Evolutionary conservation across 139 green algal genomes (phyloP), one percentile per base, ranked within the genome.

Genomic region (Closterium sp.): DNA sequence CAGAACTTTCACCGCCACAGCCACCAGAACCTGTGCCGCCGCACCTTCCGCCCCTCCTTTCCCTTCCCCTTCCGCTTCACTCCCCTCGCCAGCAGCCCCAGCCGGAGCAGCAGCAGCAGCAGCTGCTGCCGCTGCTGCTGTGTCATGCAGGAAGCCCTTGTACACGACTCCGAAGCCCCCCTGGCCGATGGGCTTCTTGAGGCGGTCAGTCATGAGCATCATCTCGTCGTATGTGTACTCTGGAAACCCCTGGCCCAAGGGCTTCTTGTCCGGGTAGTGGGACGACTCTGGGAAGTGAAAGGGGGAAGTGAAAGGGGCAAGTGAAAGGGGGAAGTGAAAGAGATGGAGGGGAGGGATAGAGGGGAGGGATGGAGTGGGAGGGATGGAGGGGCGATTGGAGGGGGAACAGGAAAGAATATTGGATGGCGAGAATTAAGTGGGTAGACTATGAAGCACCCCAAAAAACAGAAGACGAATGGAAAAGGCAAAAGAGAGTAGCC

Each of bases 111-210:
- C n/a, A n/a, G n/a, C n/a, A n/a, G n/a, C 55, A 6, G 55, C 55
- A 28, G 55, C 55, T 76, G 55, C 55, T 7, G 55, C 55, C 4
- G 25, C 55, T 76, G 55, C 55, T 76, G 55, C 55, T 2, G 55
- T 16, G 55, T 76, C 55, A 16, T 87, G 84, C 33, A 87, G 84
- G 84, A 38, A 87, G 16, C 84, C 84, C 84, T 87, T 87, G 84
- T 87, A 87, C 84, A 87, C 84, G 84, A 83, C 33, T 19, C 84
- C 84, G 84, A 87, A 87, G 84, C 84, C 84, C 16, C 84, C 84
- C 84, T 87, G 33, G 33, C 84, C 84, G 84, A 87, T 87, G 33
- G 33, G 33, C 84, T 83, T 83, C 33, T 35, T 34, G 33, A 83
- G 33, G 2, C 5, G 4, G 33, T 83, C 33, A 19, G 84, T 87